These are phyloP conservation scores for Chalciporus sphaerocephalus DNA, from an alignment of 768 basidiomycete species.

Conservation along the genomic window DNA sequence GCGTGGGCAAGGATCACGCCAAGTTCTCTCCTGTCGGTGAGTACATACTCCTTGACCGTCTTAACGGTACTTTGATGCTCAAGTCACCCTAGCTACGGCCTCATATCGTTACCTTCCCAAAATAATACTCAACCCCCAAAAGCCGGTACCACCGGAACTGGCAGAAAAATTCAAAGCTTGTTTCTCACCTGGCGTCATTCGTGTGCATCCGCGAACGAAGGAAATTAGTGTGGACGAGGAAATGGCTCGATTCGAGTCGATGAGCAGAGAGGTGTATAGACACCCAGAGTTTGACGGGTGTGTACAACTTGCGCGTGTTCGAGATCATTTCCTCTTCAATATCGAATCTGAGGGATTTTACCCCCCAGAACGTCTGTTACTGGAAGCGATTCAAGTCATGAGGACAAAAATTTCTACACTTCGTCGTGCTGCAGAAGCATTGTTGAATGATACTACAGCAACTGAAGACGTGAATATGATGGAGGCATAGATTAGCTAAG, in stretches of 20 bases:
- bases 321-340: slow-evolving; percentile 91
- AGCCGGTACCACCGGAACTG: slow-evolving; percentile 72
- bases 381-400: slow-evolving; percentile 78
- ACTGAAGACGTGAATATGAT: slow-evolving; percentile 55
- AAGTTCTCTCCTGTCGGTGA: slow-evolving; percentile 94
- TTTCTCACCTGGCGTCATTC: slow-evolving; percentile 81
- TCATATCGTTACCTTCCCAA: slow-evolving; percentile 90
- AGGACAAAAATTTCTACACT: slow-evolving; percentile 68
- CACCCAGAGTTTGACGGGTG: slow-evolving; percentile 85
- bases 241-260: slow-evolving; percentile 76
- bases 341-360: slow-evolving; percentile 92
- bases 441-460: slow-evolving; percentile 42
- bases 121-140: slow-evolving; percentile 62
- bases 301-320: slow-evolving; percentile 78
- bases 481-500: slow-evolving; percentile 26
- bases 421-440: slow-evolving; percentile 52
- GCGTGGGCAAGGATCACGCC: slow-evolving; percentile 90
- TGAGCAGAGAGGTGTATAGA: slow-evolving; percentile 88
- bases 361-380: slow-evolving; percentile 74
- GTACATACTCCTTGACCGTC: slow-evolving; percentile 16
- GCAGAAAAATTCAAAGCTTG: slow-evolving; percentile 81
- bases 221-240: slow-evolving; percentile 58
- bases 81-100: slow-evolving; percentile 71
- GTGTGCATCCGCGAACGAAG: slow-evolving; percentile 53
- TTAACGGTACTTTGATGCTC: background rate